Percentiles rank a stretch among this genome's conserved stretches.
Conservation (phyloP, 1,284 basidiomycete genomes). For the Cutaneotrichosporon sp. region DNA sequence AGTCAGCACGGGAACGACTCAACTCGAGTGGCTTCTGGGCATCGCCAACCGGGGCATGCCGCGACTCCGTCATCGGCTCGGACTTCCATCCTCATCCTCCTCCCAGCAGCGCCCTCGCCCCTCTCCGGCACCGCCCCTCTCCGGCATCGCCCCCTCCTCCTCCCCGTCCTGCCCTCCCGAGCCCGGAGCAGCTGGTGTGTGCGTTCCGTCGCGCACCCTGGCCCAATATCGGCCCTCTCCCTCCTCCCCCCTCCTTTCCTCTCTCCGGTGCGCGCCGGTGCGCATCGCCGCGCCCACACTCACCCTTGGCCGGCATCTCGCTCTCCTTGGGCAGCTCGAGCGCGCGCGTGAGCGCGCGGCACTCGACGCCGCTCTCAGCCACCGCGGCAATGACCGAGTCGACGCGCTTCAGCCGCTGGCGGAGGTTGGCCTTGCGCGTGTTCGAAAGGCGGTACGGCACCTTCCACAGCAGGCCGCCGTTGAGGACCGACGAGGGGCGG, state of each 20-base stretch:
- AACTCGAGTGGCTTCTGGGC: not conserved
- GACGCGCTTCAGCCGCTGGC: slow-evolving; percentile 84
- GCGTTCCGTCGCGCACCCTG: too few relatives aligned
- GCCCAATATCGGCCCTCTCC: too few relatives aligned
- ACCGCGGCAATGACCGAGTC: slow-evolving; percentile 91
- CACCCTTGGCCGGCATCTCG: slow-evolving; percentile 55
- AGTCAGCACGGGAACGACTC: not conserved
- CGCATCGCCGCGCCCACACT: not conserved
- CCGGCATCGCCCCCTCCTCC: too few relatives aligned
- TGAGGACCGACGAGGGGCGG: slow-evolving; percentile 31
- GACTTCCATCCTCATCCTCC: too few relatives aligned
- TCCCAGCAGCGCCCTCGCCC: too few relatives aligned
- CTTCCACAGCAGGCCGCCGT: slow-evolving; percentile 62
- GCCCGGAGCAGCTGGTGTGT: too few relatives aligned
- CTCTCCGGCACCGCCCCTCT: too few relatives aligned
- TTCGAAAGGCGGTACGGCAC: slow-evolving; percentile 87
- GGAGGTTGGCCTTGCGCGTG: slow-evolving; percentile 88
- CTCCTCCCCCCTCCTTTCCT: not conserved
- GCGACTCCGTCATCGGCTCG: too few relatives aligned
- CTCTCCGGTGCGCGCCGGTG: not conserved
- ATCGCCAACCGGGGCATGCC: too few relatives aligned
- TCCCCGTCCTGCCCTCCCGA: too few relatives aligned
- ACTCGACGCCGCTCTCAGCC: slow-evolving; percentile 71
- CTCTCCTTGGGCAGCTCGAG: slow-evolving; percentile 49
- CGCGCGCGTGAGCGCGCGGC: slow-evolving; percentile 57